Conservation (phyloP, 352 stramenopile genomes). For the Phytophthora pini region DNA sequence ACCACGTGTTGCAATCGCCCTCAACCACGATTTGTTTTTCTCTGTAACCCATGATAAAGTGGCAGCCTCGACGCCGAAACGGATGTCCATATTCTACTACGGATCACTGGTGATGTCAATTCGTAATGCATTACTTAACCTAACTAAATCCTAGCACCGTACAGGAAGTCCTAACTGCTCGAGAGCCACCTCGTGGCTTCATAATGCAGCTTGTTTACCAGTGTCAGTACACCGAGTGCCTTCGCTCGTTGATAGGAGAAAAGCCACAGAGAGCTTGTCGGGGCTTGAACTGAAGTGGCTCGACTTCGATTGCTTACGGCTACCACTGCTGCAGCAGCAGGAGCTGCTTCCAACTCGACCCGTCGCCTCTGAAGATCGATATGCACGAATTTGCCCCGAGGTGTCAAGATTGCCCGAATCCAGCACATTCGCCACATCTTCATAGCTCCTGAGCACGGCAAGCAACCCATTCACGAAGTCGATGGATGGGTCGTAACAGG, state of each 20-base stretch:
- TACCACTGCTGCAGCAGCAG: neutral
- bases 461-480: slow-evolving; percentile 34
- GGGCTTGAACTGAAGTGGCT: neutral
- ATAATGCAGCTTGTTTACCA: slow-evolving; percentile 3
- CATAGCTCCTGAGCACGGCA: slow-evolving; percentile 20
- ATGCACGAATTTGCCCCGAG: slow-evolving; percentile 20
- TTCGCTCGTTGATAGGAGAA: slow-evolving; percentile 26
- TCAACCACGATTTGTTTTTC: neutral
- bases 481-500: slow-evolving; percentile 19
- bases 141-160: no score
- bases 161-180: no score
- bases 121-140: no score
- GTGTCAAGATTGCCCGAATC: slow-evolving; percentile 29
- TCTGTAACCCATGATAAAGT: no score
- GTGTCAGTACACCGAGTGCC: slow-evolving; percentile 1
- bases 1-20: neutral
- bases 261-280: slow-evolving; percentile 31
- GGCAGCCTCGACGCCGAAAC: no score
- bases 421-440: slow-evolving; percentile 25
- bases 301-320: neutral
- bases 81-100: no score
- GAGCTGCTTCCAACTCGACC: neutral
- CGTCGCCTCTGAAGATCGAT: neutral
- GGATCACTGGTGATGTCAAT: no score
- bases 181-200: neutral